phyloP scores from a whole-genome alignment of 257 asterid genomes.

The Hygrophila difformis region DNA sequence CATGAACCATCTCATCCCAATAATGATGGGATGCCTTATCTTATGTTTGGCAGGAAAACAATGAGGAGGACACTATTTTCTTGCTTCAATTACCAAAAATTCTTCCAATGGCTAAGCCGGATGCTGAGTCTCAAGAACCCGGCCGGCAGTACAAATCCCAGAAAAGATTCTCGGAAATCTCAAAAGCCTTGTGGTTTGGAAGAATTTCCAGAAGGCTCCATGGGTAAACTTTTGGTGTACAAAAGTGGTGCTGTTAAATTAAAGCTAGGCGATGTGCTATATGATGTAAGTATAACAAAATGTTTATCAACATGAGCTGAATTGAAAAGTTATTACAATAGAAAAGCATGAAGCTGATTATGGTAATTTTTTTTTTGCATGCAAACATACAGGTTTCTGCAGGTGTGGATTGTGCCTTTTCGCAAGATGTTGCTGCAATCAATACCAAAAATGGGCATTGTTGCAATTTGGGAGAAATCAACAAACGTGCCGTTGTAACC shows the following conservation, averaged over 20 bases:
- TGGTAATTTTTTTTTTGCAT: neutral
- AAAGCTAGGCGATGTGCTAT: constrained; percentile 75
- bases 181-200: constrained; percentile 30
- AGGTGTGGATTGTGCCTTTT: constrained; percentile 44
- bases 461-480: constrained; percentile 59
- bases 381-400: constrained; percentile 45
- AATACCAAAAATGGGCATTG: constrained; percentile 37
- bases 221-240: constrained; percentile 77
- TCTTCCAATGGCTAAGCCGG: constrained; percentile 39
- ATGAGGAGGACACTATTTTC: constrained; percentile 36
- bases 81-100: constrained; percentile 58
- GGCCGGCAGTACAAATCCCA: constrained; percentile 19
- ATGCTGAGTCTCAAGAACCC: constrained; percentile 19
- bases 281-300: constrained; percentile 45
- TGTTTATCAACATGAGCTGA: too few species aligned
- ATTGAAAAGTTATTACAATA: too few species aligned
- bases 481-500: constrained; percentile 41
- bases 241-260: constrained; percentile 67
- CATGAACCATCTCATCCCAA: neutral
- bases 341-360: constrained; percentile 1
- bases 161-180: constrained; percentile 14
- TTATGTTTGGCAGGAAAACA: constrained; percentile 43
- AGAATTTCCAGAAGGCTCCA: constrained; percentile 45
- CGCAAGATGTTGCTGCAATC: constrained; percentile 53
- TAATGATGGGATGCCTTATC: neutral